Evolutionary conservation across 129 eudicot species (phyloP).

Genomic region (Saussurea involucrata): DNA sequence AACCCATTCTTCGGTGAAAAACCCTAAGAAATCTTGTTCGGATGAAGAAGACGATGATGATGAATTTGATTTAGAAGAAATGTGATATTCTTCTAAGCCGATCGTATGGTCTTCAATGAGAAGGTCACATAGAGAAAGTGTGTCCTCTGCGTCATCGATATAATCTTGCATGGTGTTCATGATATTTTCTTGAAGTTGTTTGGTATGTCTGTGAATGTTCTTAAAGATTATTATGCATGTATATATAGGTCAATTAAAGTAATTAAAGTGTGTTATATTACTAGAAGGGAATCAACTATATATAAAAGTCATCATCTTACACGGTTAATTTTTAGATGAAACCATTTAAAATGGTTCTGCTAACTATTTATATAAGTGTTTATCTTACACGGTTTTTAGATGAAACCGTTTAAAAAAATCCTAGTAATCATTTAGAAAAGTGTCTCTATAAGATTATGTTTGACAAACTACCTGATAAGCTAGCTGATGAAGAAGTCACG

Average conservation of each 20-base stretch:
- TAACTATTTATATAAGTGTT: too few species aligned
- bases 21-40: conserved; percentile 26
- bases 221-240: not conserved
- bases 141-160: conserved; percentile 22
- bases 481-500: too few species aligned
- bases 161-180: conserved; percentile 19
- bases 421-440: too few species aligned
- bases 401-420: too few species aligned
- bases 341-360: too few species aligned
- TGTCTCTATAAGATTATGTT: too few species aligned
- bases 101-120: conserved; percentile 15
- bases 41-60: conserved; percentile 19
- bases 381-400: too few species aligned
- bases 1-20: conserved; percentile 28
- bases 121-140: conserved; percentile 30
- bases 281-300: too few species aligned
- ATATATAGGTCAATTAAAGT: not conserved
- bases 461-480: too few species aligned
- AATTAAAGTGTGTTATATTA: conserved; percentile 1
- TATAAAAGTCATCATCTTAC: too few species aligned
- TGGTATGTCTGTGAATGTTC: not conserved
- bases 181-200: not conserved
- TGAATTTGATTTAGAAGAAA: not conserved
- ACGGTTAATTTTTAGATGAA: too few species aligned
- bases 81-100: not conserved